These are phyloP conservation scores for Talaromyces atroroseus DNA, from an alignment of 2,329 filamentous ascomycete genomes.

Conservation along the genomic window DNA sequence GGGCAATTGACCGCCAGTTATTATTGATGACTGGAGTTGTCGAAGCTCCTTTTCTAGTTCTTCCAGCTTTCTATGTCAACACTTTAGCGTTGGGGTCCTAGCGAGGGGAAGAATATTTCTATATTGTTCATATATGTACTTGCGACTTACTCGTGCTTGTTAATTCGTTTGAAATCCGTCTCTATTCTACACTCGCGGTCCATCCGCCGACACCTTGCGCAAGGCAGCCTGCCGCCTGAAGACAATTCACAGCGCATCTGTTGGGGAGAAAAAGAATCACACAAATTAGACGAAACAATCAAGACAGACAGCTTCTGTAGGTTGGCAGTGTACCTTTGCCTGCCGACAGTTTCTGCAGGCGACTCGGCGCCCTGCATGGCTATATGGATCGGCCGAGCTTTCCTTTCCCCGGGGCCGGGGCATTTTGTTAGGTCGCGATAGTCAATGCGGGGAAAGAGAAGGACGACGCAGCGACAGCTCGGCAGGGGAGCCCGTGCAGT, in stretches of 20 bases:
- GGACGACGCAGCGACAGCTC: neutral
- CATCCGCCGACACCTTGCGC: slow-evolving; percentile 8
- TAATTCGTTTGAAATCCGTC: slow-evolving; percentile 8
- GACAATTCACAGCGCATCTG: slow-evolving; percentile 13
- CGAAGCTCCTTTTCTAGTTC: slow-evolving; percentile 8
- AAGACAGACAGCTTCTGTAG: neutral
- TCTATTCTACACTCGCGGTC: slow-evolving; percentile 10
- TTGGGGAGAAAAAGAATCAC: neutral
- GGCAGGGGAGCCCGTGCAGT: neutral
- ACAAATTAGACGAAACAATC: neutral
- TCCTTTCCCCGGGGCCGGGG: neutral
- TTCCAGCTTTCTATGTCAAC: slow-evolving; percentile 6
- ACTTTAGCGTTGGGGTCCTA: neutral
- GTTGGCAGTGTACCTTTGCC: slow-evolving; percentile 4
- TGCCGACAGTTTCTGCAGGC: slow-evolving; percentile 12
- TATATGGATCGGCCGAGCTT: neutral
- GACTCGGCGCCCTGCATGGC: neutral
- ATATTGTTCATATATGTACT: neutral
- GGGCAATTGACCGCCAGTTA: neutral
- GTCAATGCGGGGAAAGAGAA: neutral
- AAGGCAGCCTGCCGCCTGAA: slow-evolving; percentile 1
- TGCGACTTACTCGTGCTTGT: slow-evolving; percentile 8
- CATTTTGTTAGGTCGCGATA: neutral
- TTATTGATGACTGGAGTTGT: slow-evolving; percentile 5
- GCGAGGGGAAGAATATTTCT: neutral